Conservation (phyloP, 495 filamentous ascomycete genomes). For the Xylaria grammica region DNA sequence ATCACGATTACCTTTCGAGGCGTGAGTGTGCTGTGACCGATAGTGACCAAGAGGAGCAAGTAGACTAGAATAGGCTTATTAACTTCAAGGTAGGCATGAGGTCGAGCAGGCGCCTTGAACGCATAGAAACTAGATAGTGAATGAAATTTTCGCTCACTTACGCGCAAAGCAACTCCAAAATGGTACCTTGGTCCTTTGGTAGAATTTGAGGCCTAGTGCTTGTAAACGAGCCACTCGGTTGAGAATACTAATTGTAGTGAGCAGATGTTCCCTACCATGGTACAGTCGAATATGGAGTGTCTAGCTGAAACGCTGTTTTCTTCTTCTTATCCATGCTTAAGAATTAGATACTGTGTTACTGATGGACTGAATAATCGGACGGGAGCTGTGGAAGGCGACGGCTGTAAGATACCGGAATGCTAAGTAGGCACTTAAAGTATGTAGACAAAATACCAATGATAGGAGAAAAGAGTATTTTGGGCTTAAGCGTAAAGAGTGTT, state of each 20-base stretch:
- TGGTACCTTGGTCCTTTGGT: slow-evolving; percentile 55
- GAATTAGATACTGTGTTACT: neutral
- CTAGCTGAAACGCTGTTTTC: slow-evolving; percentile 48
- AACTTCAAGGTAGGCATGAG: neutral
- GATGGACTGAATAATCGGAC: neutral
- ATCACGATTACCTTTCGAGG: slow-evolving; percentile 60
- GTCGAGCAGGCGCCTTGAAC: neutral
- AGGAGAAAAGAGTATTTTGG: neutral
- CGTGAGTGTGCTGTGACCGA: slow-evolving; percentile 48
- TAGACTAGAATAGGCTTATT: slow-evolving; percentile 45
- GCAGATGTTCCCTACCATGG: slow-evolving; percentile 37
- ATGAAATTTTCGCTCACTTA: too few species aligned
- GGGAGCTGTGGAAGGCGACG: neutral
- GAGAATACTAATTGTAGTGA: neutral
- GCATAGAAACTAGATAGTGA: neutral
- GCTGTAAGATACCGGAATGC: too few species aligned
- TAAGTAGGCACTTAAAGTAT: too few species aligned
- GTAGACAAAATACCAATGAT: neutral
- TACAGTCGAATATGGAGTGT: slow-evolving; percentile 45
- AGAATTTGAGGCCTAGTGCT: slow-evolving; percentile 53
- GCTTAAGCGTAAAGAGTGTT: neutral
- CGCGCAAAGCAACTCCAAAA: slow-evolving; percentile 62
- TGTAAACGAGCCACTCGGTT: neutral
- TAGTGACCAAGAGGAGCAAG: slow-evolving; percentile 62
- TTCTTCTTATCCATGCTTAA: slow-evolving; percentile 41